Evolutionary conservation across 108 stramenopile genomes (phyloP).

Genomic region (Bacterosira constricta): DNA sequence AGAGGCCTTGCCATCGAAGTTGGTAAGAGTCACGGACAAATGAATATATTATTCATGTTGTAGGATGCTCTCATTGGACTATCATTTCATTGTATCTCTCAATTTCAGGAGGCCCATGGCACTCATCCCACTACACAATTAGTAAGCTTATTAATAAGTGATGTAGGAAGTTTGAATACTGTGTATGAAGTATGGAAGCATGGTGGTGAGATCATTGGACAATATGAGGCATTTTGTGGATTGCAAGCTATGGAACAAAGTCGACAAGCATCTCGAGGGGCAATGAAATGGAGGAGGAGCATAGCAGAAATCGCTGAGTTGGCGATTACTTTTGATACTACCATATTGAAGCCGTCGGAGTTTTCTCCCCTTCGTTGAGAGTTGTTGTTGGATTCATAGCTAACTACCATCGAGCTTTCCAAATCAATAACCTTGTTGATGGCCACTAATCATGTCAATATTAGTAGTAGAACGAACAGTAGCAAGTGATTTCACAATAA

Average conservation of each 20-base stretch:
- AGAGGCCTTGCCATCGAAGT: constrained; percentile 70
- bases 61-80: too few relatives aligned
- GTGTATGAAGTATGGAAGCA: constrained; percentile 82
- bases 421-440: background rate
- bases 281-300: constrained; percentile 60
- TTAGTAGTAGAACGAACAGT: too few relatives aligned
- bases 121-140: constrained; percentile 66
- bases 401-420: background rate
- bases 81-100: too few relatives aligned
- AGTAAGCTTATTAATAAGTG: constrained; percentile 58
- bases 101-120: constrained; percentile 35
- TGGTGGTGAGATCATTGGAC: constrained; percentile 27
- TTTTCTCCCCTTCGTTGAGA: constrained; percentile 51
- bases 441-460: background rate
- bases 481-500: too few relatives aligned
- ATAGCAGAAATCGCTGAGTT: constrained; percentile 69
- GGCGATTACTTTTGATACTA: constrained; percentile 57
- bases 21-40: too few relatives aligned
- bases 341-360: constrained; percentile 54
- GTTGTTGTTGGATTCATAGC: background rate
- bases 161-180: constrained; percentile 70
- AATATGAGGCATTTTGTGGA: constrained; percentile 21
- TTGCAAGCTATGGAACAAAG: constrained; percentile 64
- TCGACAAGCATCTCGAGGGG: constrained; percentile 55
- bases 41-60: too few relatives aligned